Base-by-base conservation (phyloP, 139 green algal species). In the Spirogloea muscicola region DNA sequence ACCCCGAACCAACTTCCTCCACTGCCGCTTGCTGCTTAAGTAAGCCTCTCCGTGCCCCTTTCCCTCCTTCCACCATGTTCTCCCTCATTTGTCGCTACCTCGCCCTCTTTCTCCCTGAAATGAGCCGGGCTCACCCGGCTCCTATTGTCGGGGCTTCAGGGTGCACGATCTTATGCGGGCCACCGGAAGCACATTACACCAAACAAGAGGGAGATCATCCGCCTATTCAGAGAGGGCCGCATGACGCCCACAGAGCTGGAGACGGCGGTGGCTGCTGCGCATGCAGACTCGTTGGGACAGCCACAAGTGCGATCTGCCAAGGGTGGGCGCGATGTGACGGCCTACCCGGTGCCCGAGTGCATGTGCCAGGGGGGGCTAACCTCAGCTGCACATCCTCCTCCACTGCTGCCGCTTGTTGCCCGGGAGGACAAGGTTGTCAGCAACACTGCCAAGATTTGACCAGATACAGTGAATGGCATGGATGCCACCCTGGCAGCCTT, bases 301-400 rank as follows among this genome's bases (percentile, higher is more conserved):
- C 37, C 52, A n/a, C 65, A 74, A 29, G 5, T 74, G n/a, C 37
- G 65, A 10, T 66, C 65, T 2, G n/a, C 49, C 33, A 39, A 41
- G 36, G 18, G 40, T 40, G 65, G 65, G 10, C 49, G 49, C 10
- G 65, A 74, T 55, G 65, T 66, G 9, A 68, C 66, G 3, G 49
- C 34, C 13, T 74, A 65, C n/a, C 65, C 65, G 3, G 65, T 60
- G 18, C 65, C 65, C 7, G 65, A 74, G 21, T 74, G 65, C 65
- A 66, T 74, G 44, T 65, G 44, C 34, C 49, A 74, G 41, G 7
- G 62, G n/a, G n/a, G n/a, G n/a, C n/a, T n/a, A n/a, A n/a, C n/a
- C n/a, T n/a, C n/a, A n/a, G n/a, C n/a, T n/a, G n/a, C n/a, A n/a
- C n/a, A n/a, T n/a, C n/a, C n/a, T n/a, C n/a, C n/a, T n/a, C n/a